These are phyloP conservation scores for Yarrowia bubula DNA, from an alignment of 805 yeast species.

Conservation along the genomic window DNA sequence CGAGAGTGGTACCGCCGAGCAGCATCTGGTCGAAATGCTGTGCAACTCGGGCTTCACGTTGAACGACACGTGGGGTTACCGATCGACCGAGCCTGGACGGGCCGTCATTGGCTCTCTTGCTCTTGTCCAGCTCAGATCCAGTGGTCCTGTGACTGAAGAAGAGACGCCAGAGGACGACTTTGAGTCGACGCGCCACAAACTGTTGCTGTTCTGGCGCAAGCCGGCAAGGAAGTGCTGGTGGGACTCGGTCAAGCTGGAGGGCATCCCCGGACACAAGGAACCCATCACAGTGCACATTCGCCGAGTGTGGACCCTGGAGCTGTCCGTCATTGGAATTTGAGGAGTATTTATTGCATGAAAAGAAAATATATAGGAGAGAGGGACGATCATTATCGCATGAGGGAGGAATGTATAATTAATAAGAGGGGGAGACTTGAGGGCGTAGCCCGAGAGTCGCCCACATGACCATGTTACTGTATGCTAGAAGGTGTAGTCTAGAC, in stretches of 20 bases:
- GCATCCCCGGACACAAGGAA: constrained; percentile 38
- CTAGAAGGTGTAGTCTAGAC: too few species aligned
- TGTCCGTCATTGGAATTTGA: constrained; percentile 77
- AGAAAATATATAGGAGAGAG: not conserved
- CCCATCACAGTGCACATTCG: constrained; percentile 76
- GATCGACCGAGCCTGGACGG: constrained; percentile 82
- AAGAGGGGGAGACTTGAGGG: too few species aligned
- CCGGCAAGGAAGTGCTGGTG: constrained; percentile 99
- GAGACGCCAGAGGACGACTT: constrained; percentile 14
- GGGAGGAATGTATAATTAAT: not conserved
- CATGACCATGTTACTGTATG: too few species aligned
- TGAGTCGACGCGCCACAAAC: constrained; percentile 49
- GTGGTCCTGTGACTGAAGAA: not conserved
- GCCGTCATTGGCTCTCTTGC: constrained; percentile 85
- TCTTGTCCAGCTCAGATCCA: constrained; percentile 50
- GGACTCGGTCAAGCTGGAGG: constrained; percentile 49
- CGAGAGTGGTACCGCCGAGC: constrained; percentile 77
- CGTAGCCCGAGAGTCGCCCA: too few species aligned
- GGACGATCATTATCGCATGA: not conserved
- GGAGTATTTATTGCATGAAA: constrained; percentile 17
- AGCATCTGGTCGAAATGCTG: constrained; percentile 90
- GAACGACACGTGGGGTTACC: constrained; percentile 77
- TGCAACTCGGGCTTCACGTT: constrained; percentile 79
- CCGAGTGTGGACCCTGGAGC: constrained; percentile 94
- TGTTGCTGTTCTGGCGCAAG: constrained; percentile 90